Evolutionary conservation across 805 yeast species (phyloP).

Genomic region (Yarrowia phangngaensis): DNA sequence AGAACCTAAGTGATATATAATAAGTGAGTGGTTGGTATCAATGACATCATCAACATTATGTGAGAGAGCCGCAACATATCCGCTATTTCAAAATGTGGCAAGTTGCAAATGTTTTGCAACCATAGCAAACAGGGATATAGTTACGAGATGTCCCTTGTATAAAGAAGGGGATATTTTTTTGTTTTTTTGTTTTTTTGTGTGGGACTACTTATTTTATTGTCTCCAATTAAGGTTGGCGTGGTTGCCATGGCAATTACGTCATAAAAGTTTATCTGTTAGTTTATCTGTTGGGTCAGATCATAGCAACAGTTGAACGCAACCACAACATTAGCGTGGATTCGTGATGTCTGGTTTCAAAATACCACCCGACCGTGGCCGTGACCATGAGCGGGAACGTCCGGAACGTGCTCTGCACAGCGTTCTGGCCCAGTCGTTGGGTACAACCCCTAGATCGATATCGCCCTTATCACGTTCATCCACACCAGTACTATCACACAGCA

Average conservation of each 20-base stretch:
- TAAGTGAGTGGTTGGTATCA: no score
- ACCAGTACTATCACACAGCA: neutral
- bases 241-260: no score
- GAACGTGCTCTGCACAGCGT: neutral
- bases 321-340: no score
- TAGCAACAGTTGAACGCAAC: constrained; percentile 12
- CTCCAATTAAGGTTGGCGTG: no score
- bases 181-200: no score
- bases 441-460: neutral
- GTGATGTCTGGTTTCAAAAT: neutral
- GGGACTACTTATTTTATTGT: no score
- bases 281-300: constrained; percentile 24
- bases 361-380: neutral
- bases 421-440: neutral
- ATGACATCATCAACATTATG: no score
- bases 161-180: no score
- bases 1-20: no score
- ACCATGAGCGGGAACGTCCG: neutral
- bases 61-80: no score
- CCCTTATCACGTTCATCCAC: constrained; percentile 11
- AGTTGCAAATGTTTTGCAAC: neutral
- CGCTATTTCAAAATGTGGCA: no score
- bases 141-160: neutral
- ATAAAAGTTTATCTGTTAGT: constrained; percentile 20
- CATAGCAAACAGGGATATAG: neutral